Conservation (phyloP, 2,329 filamentous ascomycete genomes). For the Pezicula radicicola region DNA sequence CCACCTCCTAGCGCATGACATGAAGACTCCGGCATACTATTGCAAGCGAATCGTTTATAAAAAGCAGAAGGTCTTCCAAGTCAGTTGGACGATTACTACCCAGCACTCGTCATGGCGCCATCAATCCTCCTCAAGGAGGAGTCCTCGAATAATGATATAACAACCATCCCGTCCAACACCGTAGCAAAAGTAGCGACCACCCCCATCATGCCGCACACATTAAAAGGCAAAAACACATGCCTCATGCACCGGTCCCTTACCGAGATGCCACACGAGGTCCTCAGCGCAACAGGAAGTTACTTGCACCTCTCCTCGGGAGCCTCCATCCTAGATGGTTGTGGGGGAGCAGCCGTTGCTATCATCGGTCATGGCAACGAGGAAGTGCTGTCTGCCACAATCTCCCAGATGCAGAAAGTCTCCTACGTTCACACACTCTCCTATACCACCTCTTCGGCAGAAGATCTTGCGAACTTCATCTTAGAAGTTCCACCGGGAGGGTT, state of each 20-base stretch:
- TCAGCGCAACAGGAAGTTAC: not conserved
- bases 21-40: too few species aligned
- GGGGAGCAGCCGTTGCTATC: constrained; percentile 69
- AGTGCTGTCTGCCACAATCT: constrained; percentile 53
- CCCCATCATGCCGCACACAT: too few species aligned
- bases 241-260: not conserved
- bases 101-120: too few species aligned
- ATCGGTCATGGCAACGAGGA: constrained; percentile 62
- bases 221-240: too few species aligned
- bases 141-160: too few species aligned
- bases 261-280: not conserved
- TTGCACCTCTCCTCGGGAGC: not conserved
- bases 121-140: too few species aligned
- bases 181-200: too few species aligned
- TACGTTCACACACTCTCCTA: constrained; percentile 59
- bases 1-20: too few species aligned
- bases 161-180: too few species aligned
- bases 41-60: too few species aligned
- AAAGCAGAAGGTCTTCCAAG: too few species aligned
- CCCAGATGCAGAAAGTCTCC: constrained; percentile 54
- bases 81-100: too few species aligned
- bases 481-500: not conserved
- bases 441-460: constrained; percentile 46
- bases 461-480: constrained; percentile 26
- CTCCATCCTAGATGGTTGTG: constrained; percentile 64